Conservation (phyloP, 192 early-diverging fungal species). For the Dissophora globulifera region DNA sequence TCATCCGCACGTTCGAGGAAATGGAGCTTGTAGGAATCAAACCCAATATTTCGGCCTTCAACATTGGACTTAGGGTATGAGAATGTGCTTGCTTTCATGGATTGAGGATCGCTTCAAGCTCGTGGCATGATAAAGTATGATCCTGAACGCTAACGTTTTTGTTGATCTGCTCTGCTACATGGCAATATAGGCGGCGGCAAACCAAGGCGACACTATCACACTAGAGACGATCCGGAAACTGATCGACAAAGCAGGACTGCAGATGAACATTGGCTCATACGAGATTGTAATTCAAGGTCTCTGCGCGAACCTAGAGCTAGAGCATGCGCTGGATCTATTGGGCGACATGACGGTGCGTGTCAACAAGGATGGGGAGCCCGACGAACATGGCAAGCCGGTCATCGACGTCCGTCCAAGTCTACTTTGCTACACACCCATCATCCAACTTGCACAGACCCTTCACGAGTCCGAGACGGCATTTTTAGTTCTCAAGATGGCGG, state of each 20-base stretch:
- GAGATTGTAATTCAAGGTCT: conserved; percentile 52
- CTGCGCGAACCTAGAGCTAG: conserved; percentile 37
- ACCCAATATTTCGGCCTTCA: conserved; percentile 53
- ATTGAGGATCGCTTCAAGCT: too few species aligned
- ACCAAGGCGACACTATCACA: conserved; percentile 26
- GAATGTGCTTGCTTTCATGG: too few species aligned
- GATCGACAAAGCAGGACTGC: conserved; percentile 29
- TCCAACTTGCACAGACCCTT: conserved; percentile 44
- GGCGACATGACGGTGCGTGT: conserved; percentile 54
- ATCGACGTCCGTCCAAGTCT: conserved; percentile 45
- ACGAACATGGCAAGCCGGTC: conserved; percentile 34
- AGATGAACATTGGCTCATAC: conserved; percentile 43
- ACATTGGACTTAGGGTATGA: conserved; percentile 54
- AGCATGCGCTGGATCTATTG: conserved; percentile 54
- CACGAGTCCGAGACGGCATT: conserved; percentile 50
- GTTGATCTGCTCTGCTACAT: too few species aligned
- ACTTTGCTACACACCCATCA: conserved; percentile 29
- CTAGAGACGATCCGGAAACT: conserved; percentile 19
- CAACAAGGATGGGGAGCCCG: conserved; percentile 33
- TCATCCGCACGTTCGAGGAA: conserved; percentile 42
- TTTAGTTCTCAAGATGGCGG: conserved; percentile 56
- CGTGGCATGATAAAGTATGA: too few species aligned
- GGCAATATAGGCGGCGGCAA: conserved; percentile 32
- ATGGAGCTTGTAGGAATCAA: conserved; percentile 43
- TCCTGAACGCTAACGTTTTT: too few species aligned